phyloP scores from a whole-genome alignment of 2,329 filamentous ascomycete genomes.

The Ophiostoma populinum region DNA sequence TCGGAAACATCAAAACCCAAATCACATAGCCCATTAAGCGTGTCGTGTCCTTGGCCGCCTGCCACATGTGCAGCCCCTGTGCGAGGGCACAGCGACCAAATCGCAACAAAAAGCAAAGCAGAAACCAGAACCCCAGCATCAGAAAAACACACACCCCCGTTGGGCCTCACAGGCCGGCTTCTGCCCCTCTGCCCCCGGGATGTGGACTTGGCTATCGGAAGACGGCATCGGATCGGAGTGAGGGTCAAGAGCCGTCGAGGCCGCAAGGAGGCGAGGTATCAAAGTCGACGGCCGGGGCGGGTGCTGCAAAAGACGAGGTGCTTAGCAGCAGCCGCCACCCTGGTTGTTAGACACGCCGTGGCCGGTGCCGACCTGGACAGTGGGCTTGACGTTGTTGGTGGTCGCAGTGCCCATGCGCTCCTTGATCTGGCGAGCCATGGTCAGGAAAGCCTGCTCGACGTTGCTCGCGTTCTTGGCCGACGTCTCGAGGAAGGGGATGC shows the following conservation, averaged over 20 bases:
- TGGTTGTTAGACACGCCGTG: slow-evolving; percentile 59
- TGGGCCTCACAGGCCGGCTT: too few species aligned
- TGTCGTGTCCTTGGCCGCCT: background rate
- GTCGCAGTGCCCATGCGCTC: slow-evolving; percentile 96
- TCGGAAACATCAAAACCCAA: slow-evolving; percentile 1
- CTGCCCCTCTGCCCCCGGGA: too few species aligned
- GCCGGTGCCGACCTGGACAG: slow-evolving; percentile 86
- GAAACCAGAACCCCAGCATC: background rate
- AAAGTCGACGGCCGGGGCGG: background rate
- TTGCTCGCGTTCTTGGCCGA: slow-evolving; percentile 99
- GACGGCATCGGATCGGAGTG: too few species aligned
- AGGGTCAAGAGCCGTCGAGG: too few species aligned
- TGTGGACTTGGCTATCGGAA: too few species aligned
- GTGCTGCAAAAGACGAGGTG: background rate
- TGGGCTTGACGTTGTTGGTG: slow-evolving; percentile 95
- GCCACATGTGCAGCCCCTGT: background rate
- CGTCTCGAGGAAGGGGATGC: slow-evolving; percentile 98
- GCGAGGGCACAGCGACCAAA: background rate
- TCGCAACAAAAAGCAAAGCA: background rate
- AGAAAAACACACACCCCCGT: too few species aligned
- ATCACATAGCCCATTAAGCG: slow-evolving; percentile 6
- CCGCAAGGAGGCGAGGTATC: background rate
- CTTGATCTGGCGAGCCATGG: slow-evolving; percentile 99
- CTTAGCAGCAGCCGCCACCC: slow-evolving; percentile 20
- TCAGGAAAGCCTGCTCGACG: slow-evolving; percentile 98